phyloP scores from a whole-genome alignment of 352 stramenopile species.

The Proteromonas lacertae region DNA sequence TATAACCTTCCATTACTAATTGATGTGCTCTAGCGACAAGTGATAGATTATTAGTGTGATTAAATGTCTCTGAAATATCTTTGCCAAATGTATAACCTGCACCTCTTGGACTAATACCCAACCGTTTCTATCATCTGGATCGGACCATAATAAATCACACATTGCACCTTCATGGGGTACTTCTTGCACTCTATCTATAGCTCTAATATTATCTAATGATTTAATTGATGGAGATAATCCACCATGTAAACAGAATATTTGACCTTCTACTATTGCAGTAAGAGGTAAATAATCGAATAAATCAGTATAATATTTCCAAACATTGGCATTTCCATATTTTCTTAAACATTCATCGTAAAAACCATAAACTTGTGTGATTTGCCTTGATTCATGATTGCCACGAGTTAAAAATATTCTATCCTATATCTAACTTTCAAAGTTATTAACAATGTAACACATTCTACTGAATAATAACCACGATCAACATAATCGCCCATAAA shows the following conservation, averaged over 20 bases:
- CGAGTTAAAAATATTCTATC: conserved; percentile 48
- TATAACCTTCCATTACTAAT: conserved; percentile 72
- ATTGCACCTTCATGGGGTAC: conserved; percentile 79
- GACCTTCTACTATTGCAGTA: conserved; percentile 68
- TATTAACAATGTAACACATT: too few species aligned
- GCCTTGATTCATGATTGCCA: conserved; percentile 69
- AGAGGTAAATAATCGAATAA: too few species aligned
- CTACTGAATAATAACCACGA: too few species aligned
- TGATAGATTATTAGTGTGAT: conserved; percentile 53
- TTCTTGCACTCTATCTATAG: conserved; percentile 54
- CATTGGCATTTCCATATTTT: conserved; percentile 93
- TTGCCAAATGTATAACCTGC: too few species aligned
- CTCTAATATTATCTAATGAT: conserved; percentile 58
- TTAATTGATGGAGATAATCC: conserved; percentile 42
- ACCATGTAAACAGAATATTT: conserved; percentile 32
- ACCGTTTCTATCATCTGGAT: conserved; percentile 61
- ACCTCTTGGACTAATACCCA: conserved; percentile 75
- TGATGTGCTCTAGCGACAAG: conserved; percentile 67
- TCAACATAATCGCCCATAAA: conserved; percentile 98
- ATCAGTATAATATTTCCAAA: conserved; percentile 77
- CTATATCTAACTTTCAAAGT: conserved; percentile 63
- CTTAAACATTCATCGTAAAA: too few species aligned
- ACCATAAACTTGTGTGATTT: too few species aligned
- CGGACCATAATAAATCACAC: conserved; percentile 87
- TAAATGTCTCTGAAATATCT: conserved; percentile 60